Evolutionary conservation across 2,329 filamentous ascomycete species (phyloP).

Genomic region (Monosporascus sp.): DNA sequence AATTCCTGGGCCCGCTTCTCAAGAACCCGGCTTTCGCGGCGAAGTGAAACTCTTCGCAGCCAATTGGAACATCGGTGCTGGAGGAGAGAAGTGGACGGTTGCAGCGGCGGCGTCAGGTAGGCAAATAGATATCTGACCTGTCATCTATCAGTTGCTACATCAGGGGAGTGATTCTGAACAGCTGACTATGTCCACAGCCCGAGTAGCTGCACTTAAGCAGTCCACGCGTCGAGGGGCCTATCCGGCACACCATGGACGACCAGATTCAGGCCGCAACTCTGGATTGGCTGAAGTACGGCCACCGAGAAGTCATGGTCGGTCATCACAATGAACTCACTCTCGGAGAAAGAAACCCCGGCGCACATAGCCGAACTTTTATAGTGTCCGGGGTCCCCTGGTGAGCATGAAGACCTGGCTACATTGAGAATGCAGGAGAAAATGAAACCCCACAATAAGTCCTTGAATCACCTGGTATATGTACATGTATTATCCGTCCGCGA

Average conservation of each 20-base stretch:
- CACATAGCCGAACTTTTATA: conserved; percentile 7
- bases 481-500: conserved; percentile 18
- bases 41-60: neutral
- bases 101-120: neutral
- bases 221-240: neutral
- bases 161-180: neutral
- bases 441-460: conserved; percentile 21
- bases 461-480: conserved; percentile 27
- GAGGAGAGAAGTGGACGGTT: neutral
- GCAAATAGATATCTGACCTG: neutral
- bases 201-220: neutral
- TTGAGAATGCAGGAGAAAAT: conserved; percentile 6
- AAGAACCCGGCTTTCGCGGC: neutral
- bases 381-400: neutral
- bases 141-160: neutral
- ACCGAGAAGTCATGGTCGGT: conserved; percentile 11
- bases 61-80: neutral
- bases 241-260: neutral
- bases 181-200: neutral
- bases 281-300: neutral
- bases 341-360: neutral
- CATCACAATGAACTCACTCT: conserved; percentile 6
- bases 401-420: neutral
- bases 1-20: conserved; percentile 1
- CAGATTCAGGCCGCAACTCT: conserved; percentile 1